phyloP scores from a whole-genome alignment of 306 rosid species.

The Inga laurina region DNA sequence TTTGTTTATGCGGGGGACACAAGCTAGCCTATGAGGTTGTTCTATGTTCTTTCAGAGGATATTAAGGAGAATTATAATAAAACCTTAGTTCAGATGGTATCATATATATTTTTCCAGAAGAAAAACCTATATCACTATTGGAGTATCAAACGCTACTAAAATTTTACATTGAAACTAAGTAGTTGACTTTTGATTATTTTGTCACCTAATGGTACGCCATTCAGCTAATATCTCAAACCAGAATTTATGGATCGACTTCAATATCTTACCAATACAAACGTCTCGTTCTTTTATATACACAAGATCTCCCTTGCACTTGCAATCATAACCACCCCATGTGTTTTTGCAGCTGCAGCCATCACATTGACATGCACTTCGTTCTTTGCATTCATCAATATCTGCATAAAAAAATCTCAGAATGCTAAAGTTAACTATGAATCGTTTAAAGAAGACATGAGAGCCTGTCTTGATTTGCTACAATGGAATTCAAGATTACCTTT shows the following conservation, averaged over 20 bases:
- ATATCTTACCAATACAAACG: slow-evolving; percentile 49
- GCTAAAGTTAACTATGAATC: background rate
- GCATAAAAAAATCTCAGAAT: slow-evolving; percentile 12
- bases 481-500: slow-evolving; percentile 55
- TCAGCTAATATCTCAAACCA: background rate
- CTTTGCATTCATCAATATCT: slow-evolving; percentile 56
- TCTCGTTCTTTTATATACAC: slow-evolving; percentile 51
- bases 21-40: background rate
- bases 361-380: slow-evolving; percentile 49
- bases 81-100: background rate
- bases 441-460: background rate
- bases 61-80: background rate
- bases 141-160: background rate
- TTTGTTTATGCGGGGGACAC: no score
- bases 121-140: background rate
- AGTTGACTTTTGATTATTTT: slow-evolving; percentile 4
- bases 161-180: background rate
- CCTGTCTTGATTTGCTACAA: background rate
- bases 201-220: slow-evolving; percentile 2
- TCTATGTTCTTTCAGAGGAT: background rate
- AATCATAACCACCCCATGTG: slow-evolving; percentile 56
- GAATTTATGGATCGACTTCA: slow-evolving; percentile 1
- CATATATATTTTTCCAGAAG: background rate
- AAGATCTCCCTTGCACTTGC: slow-evolving; percentile 57
- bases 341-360: slow-evolving; percentile 53